Evolutionary conservation across 257 asterid genomes (phyloP), one percentile per base, ranked within the genome.

Genomic region (Verbena officinalis): DNA sequence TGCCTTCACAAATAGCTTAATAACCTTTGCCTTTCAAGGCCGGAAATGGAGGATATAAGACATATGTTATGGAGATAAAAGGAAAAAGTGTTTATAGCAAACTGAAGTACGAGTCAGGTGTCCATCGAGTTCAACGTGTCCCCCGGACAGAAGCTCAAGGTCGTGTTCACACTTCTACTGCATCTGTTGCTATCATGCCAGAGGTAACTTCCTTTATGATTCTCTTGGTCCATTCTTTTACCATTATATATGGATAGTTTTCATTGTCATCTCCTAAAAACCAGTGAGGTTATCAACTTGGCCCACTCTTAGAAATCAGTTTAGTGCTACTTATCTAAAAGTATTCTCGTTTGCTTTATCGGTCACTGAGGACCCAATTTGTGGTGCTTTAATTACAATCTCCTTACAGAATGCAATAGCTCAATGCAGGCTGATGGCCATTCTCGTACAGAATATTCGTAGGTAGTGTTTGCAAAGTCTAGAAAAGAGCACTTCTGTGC

Each of bases 111-210:
- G 97, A 94, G 71, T 94, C 99, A 13, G 99, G 99, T 55, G 99
- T 94, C 55, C 99, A 94, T 74, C 94, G 99, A 65, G 99, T 94
- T 81, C 99, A 94, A 55, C 99, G 99, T 65, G 99, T 90, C 61
- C 99, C 99, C 39, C 90, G 79, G 78, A 94, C 99, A 62, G 99
- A 94, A 82, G 72, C 97, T 64, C 99, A 94, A 83, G 97, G 99
- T 42, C 97, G 97, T 75, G 89, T 94, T 57, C 99, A 94, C 79
- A 94, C 97, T 67, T 94, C 97, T 20, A 94, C 99, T 21, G 97
- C 97, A 42, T 90, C 99, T 51, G 92, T 94, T 73, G 99, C 99
- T 70, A 90, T 94, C 73, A 94, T 94, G 97, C 99, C 99, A 17
- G 96, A 94, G 96, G 99, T 94, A 68, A 62, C 70, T 59, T 61